Percentiles rank a stretch among this genome's conserved stretches.
Conservation (phyloP, 2,329 filamentous ascomycete genomes). For the Venturia nashicola region DNA sequence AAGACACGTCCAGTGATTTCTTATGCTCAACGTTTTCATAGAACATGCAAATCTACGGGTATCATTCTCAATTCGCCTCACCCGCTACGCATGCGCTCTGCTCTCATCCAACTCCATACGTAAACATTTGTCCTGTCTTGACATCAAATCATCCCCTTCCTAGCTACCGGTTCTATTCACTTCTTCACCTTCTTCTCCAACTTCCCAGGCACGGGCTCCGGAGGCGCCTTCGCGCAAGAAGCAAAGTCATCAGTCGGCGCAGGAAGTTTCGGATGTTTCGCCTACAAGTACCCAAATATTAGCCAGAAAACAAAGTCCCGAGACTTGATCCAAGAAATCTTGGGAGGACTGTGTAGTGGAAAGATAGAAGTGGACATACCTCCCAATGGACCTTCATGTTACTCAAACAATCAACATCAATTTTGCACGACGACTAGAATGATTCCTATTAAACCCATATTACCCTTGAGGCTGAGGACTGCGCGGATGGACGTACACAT, state of each 20-base stretch:
- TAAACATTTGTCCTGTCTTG: background rate
- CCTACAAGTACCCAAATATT: background rate
- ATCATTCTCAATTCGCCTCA: background rate
- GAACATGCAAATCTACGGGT: background rate
- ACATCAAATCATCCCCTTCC: background rate
- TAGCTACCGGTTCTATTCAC: background rate
- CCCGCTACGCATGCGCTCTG: background rate
- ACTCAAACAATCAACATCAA: background rate
- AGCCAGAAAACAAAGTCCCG: background rate
- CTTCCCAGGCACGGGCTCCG: background rate
- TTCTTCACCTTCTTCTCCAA: slow-evolving; percentile 2
- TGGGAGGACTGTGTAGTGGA: no score
- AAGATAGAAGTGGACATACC: background rate
- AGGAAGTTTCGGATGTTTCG: background rate
- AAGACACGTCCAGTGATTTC: no score
- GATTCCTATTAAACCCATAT: background rate
- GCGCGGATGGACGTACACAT: background rate
- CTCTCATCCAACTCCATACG: background rate
- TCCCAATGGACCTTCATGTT: slow-evolving; percentile 2
- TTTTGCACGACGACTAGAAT: background rate
- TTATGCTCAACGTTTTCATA: background rate
- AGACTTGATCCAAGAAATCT: no score
- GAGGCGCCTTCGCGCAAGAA: background rate
- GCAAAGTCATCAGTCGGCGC: background rate
- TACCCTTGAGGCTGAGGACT: no score